Evolutionary conservation across 148 eudicot genomes (phyloP), one percentile per base, ranked within the genome.

Genomic region (Rhododendron molle): DNA sequence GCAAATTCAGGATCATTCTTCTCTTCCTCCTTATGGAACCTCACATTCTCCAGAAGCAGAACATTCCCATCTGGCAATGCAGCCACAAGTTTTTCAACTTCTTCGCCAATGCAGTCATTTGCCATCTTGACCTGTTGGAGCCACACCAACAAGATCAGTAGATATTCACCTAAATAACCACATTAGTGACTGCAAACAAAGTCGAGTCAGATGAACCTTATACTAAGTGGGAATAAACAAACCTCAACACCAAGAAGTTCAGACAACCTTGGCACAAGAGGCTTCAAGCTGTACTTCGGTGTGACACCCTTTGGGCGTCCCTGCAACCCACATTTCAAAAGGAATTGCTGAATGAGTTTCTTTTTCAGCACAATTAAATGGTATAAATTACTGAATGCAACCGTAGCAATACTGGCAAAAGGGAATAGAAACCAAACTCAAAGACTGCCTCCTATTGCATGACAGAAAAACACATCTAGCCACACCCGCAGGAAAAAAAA

Each of bases 21-120:
- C 91, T 96, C 98, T 85, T 96, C 98, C 87, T 96, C 98, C 85
- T 96, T 96, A 81, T 94, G 86, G 79, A 96, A 96, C 89, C 98
- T 94, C 83, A 94, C 98, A 84, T 94, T 94, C 91, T 94, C 95
- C 83, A 94, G 92, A 32, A 94, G 95, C 89, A 96, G 80, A 86
- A 93, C 97, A 77, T 94, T 92, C 52, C 98, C 98, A 47, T 93
- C 95, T 26, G 97, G 98, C 73, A 94, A 89, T 80, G 69, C 89
- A 81, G 92, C 94, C 69, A 92, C 97, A 88, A 92, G 1, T 56
- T 88, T 92, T 84, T 94, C 95, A 67, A 96, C 98, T 85, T 96
- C 98, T 85, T 85, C 91, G 10, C 98, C 98, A 87, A 96, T 91
- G 78, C 93, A 92, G 84, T 96, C 97, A 78, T 93, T 89, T 26